Percentiles rank a stretch among this genome's conserved stretches.
phyloP scores from a whole-genome alignment of 2,329 filamentous ascomycete species.

The Ophiobolus disseminans region DNA sequence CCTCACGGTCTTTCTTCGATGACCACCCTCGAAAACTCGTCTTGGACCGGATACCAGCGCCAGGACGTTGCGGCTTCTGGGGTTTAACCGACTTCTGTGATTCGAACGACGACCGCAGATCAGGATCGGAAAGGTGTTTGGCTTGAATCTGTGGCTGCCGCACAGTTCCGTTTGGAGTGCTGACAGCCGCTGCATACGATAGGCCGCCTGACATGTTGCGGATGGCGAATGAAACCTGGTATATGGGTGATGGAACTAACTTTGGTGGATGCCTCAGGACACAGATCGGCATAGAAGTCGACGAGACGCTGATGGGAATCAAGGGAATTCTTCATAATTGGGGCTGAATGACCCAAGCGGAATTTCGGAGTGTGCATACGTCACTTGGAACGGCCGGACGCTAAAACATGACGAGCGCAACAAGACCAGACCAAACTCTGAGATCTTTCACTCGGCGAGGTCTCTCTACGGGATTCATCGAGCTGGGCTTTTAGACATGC shows the following conservation, averaged over 20 bases:
- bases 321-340: background rate
- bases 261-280: constrained; percentile 6
- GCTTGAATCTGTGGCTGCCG: constrained; percentile 21
- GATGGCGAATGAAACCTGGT: background rate
- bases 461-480: too few species aligned
- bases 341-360: constrained; percentile 7
- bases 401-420: too few species aligned
- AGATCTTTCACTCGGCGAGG: too few species aligned
- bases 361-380: constrained; percentile 23
- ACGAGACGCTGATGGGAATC: background rate
- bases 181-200: constrained; percentile 30
- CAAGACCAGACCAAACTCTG: too few species aligned
- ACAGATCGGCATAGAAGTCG: constrained; percentile 8
- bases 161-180: constrained; percentile 22
- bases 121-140: constrained; percentile 14
- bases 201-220: constrained; percentile 17
- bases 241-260: background rate
- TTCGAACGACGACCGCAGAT: constrained; percentile 17
- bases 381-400: constrained; percentile 27
- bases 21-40: constrained; percentile 24
- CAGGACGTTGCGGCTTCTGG: constrained; percentile 18
- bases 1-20: constrained; percentile 15
- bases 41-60: constrained; percentile 15
- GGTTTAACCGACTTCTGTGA: constrained; percentile 5
- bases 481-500: too few species aligned